Evolutionary conservation across 345 rosid species (phyloP).

Genomic region (Eucalyptus camaldulensis): DNA sequence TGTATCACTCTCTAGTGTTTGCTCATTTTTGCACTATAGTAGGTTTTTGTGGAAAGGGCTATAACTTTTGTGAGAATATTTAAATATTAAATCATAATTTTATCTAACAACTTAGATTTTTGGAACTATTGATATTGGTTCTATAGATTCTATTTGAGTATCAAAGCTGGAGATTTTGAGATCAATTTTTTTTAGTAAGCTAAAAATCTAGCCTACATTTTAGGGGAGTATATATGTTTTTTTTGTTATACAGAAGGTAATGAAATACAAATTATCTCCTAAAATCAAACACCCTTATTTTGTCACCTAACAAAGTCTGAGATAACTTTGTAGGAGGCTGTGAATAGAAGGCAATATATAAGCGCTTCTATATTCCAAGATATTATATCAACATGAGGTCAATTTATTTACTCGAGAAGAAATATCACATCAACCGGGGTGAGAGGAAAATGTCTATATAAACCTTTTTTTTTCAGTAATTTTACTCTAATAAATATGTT

Average conservation of each 20-base stretch:
- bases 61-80: not conserved
- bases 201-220: not conserved
- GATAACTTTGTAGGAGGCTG: not conserved
- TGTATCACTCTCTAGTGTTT: not conserved
- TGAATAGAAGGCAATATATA: not conserved
- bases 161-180: fast-evolving
- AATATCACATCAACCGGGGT: not conserved
- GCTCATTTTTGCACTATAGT: not conserved
- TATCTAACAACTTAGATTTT: not conserved
- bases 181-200: not conserved
- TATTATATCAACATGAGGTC: not conserved
- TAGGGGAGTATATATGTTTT: not conserved
- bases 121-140: not conserved
- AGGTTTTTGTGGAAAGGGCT: not conserved
- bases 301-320: not conserved
- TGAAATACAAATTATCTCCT: not conserved
- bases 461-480: not conserved
- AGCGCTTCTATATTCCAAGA: not conserved
- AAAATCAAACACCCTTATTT: not conserved
- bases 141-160: not conserved
- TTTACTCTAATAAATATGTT: not conserved
- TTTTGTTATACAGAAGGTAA: not conserved
- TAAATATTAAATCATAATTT: not conserved
- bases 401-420: not conserved
- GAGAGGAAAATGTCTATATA: not conserved